Conservation (phyloP, 2,329 filamentous ascomycete genomes). For the Trichoderma sp. region DNA sequence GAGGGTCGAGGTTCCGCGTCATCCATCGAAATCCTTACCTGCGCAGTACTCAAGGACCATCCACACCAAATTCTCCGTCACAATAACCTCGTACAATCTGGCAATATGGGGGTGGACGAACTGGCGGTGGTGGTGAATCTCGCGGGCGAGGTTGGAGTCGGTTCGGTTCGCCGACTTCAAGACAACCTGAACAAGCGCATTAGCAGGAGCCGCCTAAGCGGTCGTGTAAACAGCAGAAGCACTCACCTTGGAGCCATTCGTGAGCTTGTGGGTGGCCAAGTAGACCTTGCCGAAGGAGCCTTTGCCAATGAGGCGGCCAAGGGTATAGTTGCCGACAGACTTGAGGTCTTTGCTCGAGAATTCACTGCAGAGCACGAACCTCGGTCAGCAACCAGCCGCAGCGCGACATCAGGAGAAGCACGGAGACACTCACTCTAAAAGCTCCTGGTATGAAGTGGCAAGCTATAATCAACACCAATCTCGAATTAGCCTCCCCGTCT, state of each 20-base stretch:
- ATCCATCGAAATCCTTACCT: slow-evolving; percentile 53
- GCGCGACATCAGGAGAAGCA: background rate
- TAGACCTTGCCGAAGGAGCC: slow-evolving; percentile 99
- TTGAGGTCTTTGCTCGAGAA: slow-evolving; percentile 90
- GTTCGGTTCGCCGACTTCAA: slow-evolving; percentile 97
- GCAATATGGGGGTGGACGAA: slow-evolving; percentile 98
- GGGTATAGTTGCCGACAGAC: slow-evolving; percentile 90
- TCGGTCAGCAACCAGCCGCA: slow-evolving; percentile 15
- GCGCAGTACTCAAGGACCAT: slow-evolving; percentile 95
- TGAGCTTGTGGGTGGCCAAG: slow-evolving; percentile 92
- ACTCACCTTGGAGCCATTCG: slow-evolving; percentile 89
- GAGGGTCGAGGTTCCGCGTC: too few relatives aligned
- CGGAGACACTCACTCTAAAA: slow-evolving; percentile 75
- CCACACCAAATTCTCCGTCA: slow-evolving; percentile 94
- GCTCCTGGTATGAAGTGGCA: slow-evolving; percentile 92
- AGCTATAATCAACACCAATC: slow-evolving; percentile 60
- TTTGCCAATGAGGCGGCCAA: slow-evolving; percentile 92
- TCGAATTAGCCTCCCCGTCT: background rate
- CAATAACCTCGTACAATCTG: slow-evolving; percentile 94
- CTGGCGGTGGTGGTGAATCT: slow-evolving; percentile 98
- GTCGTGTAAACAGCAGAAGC: background rate
- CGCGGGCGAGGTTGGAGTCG: slow-evolving; percentile 91
- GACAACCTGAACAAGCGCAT: slow-evolving; percentile 68
- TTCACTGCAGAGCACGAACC: slow-evolving; percentile 62
- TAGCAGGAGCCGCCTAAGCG: slow-evolving; percentile 28